Evolutionary conservation across 1,284 basidiomycete genomes (phyloP), one percentile per base, ranked within the genome.

Genomic region (Peniophora sp.): DNA sequence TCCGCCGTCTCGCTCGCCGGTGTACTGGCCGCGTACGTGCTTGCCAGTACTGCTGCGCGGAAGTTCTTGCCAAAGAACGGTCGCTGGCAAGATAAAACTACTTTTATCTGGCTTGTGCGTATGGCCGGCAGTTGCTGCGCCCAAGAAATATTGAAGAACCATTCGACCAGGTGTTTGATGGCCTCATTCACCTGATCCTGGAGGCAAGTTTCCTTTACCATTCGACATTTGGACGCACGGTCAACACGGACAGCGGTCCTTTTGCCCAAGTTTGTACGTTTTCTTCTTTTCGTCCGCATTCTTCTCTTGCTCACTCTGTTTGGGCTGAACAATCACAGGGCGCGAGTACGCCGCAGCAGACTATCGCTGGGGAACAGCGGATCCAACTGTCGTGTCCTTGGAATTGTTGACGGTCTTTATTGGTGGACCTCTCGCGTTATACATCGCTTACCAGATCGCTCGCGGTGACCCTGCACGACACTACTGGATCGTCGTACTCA

Each of bases 351-450:
- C 84, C n/a, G 72, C 73, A 6, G 89, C 89, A 10, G 89, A 92
- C 61, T 76, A 77, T 52, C 79, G 89, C 45, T 92, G 89, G 89
- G 89, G 86, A 14, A 64, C 75, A 25, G 73, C 88, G 0, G 89
- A 92, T 58, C 77, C 86, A 1, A 87, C 84, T 0, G 75, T 92
- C 45, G 87, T 92, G 41, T 83, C 87, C 5, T 78, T 92, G 41
- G 89, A 92, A 64, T 65, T 92, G 48, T 71, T 92, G 56, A 92
- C 89, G 3, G 89, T 92, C 11, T 71, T 91, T 24, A 87, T 85
- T 23, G 85, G 78, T 22, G 88, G 81, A 0, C 81, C 85, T 0
- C 59, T 90, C 49, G 85, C 83, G 60, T 81, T 75, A 63, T 86
- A 82, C 55, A 80, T 89, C 56, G 68, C 86, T 47, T 77, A 74